Conservation (phyloP, 495 filamentous ascomycete species). For the Penicillium cinerascens region DNA sequence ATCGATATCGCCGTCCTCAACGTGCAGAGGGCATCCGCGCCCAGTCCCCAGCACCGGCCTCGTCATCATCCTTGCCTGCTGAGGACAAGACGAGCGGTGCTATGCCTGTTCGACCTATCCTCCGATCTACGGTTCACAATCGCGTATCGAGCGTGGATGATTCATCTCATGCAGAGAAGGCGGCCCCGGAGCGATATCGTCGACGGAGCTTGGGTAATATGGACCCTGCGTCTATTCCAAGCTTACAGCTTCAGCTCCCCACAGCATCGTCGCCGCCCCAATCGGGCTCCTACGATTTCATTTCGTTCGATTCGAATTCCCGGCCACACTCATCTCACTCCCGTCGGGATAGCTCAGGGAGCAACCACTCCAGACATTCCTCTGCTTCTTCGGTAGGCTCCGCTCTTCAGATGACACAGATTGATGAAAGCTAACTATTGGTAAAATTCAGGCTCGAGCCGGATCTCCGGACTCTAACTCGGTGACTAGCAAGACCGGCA, state of each 20-base stretch:
- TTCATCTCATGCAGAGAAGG: conserved; percentile 36
- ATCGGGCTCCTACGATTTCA: conserved; percentile 33
- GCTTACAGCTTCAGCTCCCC: conserved; percentile 38
- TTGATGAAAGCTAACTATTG: conserved; percentile 4
- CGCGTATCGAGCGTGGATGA: conserved; percentile 55
- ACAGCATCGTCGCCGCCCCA: conserved; percentile 20
- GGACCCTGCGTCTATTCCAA: conserved; percentile 53
- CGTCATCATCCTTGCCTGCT: conserved; percentile 23
- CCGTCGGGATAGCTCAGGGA: conserved; percentile 57
- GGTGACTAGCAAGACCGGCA: conserved; percentile 11
- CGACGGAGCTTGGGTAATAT: conserved; percentile 80
- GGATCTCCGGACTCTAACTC: conserved; percentile 10
- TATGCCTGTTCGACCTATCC: conserved; percentile 6
- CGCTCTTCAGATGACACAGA: neutral
- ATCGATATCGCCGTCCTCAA: conserved; percentile 61
- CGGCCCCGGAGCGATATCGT: conserved; percentile 64
- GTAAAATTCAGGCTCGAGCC: conserved; percentile 16
- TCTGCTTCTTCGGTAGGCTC: conserved; percentile 57
- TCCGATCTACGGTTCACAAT: conserved; percentile 28
- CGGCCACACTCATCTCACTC: conserved; percentile 54
- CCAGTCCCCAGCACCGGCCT: conserved; percentile 42
- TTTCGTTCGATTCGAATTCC: conserved; percentile 28
- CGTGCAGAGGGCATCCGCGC: conserved; percentile 44
- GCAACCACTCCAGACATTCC: conserved; percentile 48
- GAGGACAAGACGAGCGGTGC: conserved; percentile 21